A percentile compares a stretch with the other conserved stretches of the same genome.
Evolutionary conservation across 1,284 basidiomycete species (phyloP).

Genomic region (Cutaneotrichosporon sp.): DNA sequence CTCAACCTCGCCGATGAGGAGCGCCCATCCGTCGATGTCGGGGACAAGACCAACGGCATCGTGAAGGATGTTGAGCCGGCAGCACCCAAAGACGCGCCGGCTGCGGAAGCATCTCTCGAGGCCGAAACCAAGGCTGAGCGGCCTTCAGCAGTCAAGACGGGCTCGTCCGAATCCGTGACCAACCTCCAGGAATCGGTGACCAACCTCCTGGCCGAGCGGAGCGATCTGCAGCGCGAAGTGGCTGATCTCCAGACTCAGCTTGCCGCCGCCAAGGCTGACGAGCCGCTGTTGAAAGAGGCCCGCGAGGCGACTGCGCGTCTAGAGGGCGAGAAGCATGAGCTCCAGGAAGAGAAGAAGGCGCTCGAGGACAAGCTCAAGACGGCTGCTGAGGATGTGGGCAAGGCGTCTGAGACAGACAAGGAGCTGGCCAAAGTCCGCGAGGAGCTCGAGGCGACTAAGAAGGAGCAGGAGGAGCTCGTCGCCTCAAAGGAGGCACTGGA

Average conservation of each 20-base stretch:
- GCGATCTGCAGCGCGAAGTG: conserved; percentile 34
- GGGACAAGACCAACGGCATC: conserved; percentile 5
- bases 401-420: conserved; percentile 13
- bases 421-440: conserved; percentile 13
- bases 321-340: conserved; percentile 32
- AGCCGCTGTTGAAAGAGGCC: conserved; percentile 33
- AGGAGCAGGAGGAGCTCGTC: conserved; percentile 1
- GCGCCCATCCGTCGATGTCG: not conserved
- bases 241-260: conserved; percentile 21
- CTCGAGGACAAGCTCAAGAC: conserved; percentile 12
- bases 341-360: conserved; percentile 21
- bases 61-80: not conserved
- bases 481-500: conserved; percentile 5
- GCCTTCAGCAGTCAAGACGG: not conserved
- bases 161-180: conserved; percentile 2
- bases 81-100: not conserved
- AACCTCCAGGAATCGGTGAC: conserved; percentile 39
- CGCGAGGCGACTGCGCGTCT: conserved; percentile 27
- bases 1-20: conserved; percentile 23
- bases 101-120: not conserved
- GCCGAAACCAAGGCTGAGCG: not conserved
- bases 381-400: conserved; percentile 11
- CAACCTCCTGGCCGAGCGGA: conserved; percentile 36
- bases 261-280: conserved; percentile 26
- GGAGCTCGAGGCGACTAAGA: conserved; percentile 8